Conservation (phyloP, 306 rosid species). For the Gillenia trifoliata region DNA sequence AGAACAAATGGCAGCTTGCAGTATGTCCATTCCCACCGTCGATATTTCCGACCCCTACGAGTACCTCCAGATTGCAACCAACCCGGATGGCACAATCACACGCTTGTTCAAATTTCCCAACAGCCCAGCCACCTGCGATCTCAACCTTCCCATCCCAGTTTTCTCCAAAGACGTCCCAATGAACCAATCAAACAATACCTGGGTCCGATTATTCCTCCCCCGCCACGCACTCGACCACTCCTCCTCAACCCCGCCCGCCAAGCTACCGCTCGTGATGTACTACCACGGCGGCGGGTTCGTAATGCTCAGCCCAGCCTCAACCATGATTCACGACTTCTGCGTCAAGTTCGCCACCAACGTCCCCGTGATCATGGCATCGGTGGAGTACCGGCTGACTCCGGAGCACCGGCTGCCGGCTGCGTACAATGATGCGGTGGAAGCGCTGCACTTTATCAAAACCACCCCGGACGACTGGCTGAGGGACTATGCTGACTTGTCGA, state of each 20-base stretch:
- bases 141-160: neutral
- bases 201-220: constrained; percentile 35
- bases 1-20: neutral
- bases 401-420: no score
- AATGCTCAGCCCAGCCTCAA: no score
- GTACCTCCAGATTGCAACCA: no score
- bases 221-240: constrained; percentile 17
- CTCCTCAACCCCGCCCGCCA: neutral
- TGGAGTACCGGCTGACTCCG: no score
- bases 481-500: no score
- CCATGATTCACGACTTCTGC: no score
- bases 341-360: no score
- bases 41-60: constrained; percentile 21
- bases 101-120: constrained; percentile 23
- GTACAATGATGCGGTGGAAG: no score
- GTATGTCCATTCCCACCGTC: neutral
- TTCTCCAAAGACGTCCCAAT: constrained; percentile 40
- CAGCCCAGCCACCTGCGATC: constrained; percentile 15
- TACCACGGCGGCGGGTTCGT: constrained; percentile 48
- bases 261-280: constrained; percentile 39
- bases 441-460: no score
- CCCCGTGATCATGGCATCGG: no score
- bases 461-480: no score
- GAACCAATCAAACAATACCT: constrained; percentile 38
- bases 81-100: constrained; percentile 39